Evolutionary conservation across 306 rosid genomes (phyloP), one percentile per base, ranked within the genome.

Genomic region (Sechiopsis laciniata): DNA sequence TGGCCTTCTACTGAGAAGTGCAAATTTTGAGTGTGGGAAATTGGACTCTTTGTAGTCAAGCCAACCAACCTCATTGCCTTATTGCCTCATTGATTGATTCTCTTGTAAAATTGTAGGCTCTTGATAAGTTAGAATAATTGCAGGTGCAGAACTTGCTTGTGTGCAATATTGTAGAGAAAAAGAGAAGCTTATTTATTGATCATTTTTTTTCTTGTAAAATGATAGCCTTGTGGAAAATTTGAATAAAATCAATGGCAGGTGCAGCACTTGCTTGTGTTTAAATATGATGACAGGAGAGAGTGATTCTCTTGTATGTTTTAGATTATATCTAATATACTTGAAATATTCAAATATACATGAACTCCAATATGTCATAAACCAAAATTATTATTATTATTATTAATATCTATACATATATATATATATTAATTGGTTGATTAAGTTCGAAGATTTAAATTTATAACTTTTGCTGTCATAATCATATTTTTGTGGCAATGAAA

Each of bases 1-100:
- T 12, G 13, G 55, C 8, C 21, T 73, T 12, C 0, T 71, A 12
- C 24, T 79, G 59, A 81, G 82, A 55, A 81, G 15, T 58, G 63
- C 88, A 20, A 63, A 74, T 22, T 92, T 75, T 76, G 88, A 88
- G 73, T 89, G 92, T 81, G 92, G 91, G 52, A 80, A 83, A 66
- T 84, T 85, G 54, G 60, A 16, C 64, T 57, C 75, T 53, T 72
- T 74, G 55, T 40, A 76, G 29, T 9, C 11, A 7, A 42, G 48
- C 4, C 21, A 17, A 24, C n/a, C 13, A 14, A 26, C 50, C 78
- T 79, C 32, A 26, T 46, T 10, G 53, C 10, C 48, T 74, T 14
- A 26, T 26, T 26, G 32, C 2, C 37, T 40, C 46, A 40, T 40
- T 40, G 46, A 17, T 26, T 20, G 12, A 10, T 35, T 8, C 46